These are phyloP conservation scores for Ogataea populi-albae DNA, from an alignment of 805 yeast species.

Conservation along the genomic window DNA sequence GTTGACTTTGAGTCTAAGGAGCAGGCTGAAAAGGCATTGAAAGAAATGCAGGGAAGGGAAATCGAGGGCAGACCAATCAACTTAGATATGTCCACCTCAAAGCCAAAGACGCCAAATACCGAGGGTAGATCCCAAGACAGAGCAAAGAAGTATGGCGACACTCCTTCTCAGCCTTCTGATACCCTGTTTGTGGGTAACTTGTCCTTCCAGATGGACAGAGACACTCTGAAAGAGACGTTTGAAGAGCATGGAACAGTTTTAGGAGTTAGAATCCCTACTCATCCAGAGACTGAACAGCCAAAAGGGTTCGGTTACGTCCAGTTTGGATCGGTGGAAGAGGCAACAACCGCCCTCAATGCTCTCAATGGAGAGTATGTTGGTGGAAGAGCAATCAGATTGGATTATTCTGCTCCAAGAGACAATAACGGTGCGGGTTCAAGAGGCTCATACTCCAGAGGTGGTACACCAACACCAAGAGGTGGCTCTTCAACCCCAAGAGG, in stretches of 20 bases:
- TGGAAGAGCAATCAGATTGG: constrained; percentile 93
- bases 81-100: constrained; percentile 85
- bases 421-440: constrained; percentile 32
- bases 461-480: constrained; percentile 37
- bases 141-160: constrained; percentile 88
- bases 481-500: constrained; percentile 41
- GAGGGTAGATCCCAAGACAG: constrained; percentile 62
- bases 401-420: constrained; percentile 81
- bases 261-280: constrained; percentile 94
- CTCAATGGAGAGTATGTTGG: constrained; percentile 85
- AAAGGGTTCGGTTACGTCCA: constrained; percentile 99
- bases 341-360: constrained; percentile 81
- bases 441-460: constrained; percentile 35
- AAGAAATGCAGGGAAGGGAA: constrained; percentile 86
- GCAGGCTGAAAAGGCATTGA: constrained; percentile 82
- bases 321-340: constrained; percentile 81
- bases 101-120: constrained; percentile 56
- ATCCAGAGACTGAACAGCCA: constrained; percentile 98
- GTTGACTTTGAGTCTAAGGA: constrained; percentile 83
- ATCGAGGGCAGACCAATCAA: constrained; percentile 96
- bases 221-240: constrained; percentile 68
- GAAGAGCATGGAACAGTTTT: constrained; percentile 77
- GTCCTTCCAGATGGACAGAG: constrained; percentile 86
- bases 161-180: constrained; percentile 89
- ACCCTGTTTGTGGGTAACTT: constrained; percentile 95